Base-by-base conservation (phyloP, 1,284 basidiomycete genomes). In the Cutaneotrichosporon sp. region DNA sequence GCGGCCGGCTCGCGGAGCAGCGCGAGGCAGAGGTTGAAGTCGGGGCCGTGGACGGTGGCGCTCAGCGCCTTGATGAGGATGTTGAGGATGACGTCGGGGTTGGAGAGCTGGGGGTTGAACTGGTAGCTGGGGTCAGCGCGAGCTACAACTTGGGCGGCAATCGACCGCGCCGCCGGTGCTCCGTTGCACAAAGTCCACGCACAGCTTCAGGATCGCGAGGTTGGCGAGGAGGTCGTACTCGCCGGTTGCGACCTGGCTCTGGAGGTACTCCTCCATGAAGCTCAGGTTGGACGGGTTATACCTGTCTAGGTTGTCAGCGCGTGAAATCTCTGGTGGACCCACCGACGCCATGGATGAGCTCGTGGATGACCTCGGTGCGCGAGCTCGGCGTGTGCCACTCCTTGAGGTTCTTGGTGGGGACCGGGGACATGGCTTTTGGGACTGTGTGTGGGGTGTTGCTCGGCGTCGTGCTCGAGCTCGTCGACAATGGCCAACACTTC, bases 201-300 rank as follows among this genome's bases (percentile, higher is more conserved):
- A 91, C 87, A 85, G 82, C 75, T 90, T 86, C 57, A 95, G 84
- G 49, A 93, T 85, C 63, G 87, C 85, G 47, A 94, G 84, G 81
- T 97, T 97, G 55, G 94, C 92, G 46, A 97, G 85, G 71, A 91
- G 89, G 79, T 98, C 95, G 74, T 97, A 97, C 74, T 93, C 89
- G 71, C 89, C 88, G 71, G 86, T 89, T 70, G 91, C 85, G 69
- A 93, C 90, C 81, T 98, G 94, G 75, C 91, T 87, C 75, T 89
- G 90, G 62, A 98, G 87, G 81, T 97, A 97, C 75, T 97, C 95
- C 81, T 97, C 92, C 63, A 98, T 87, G 67, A 94, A 90, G 46
- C 87, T 84, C 63, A 95, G 87, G 80, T 97, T 97, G 62, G 90
- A 89, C 43, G 94, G 94, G 81, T 97, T 97, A 81, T 97, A 97